These are phyloP conservation scores for Dispira parvispora DNA, from an alignment of 192 early-diverging fungal species.

Conservation along the genomic window DNA sequence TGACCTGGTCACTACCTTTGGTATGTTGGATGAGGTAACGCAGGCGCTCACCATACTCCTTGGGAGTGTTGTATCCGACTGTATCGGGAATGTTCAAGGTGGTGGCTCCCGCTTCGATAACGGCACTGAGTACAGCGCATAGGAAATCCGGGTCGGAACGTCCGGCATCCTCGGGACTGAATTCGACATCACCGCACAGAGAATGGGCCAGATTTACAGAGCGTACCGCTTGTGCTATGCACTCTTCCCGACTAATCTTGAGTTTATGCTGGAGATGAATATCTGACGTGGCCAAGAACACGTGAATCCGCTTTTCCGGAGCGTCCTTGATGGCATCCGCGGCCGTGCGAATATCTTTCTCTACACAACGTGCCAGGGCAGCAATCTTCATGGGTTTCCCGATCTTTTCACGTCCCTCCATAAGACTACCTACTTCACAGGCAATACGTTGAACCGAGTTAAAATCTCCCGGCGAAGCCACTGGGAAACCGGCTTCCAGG, in stretches of 20 bases:
- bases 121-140: constrained; percentile 51
- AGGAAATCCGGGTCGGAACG: constrained; percentile 80
- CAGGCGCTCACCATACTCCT: constrained; percentile 78
- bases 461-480: constrained; percentile 89
- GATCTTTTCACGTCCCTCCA: constrained; percentile 57
- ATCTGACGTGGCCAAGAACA: constrained; percentile 91
- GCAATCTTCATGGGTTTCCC: constrained; percentile 78
- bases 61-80: constrained; percentile 86
- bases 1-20: constrained; percentile 43
- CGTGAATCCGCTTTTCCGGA: constrained; percentile 79
- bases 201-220: constrained; percentile 65
- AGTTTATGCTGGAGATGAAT: constrained; percentile 92
- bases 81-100: constrained; percentile 98
- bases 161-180: constrained; percentile 89
- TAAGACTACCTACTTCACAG: constrained; percentile 72
- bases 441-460: constrained; percentile 89
- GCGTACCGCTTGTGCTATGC: constrained; percentile 58
- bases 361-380: constrained; percentile 72
- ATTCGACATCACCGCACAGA: constrained; percentile 80
- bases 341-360: constrained; percentile 73
- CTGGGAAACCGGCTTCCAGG: constrained; percentile 90
- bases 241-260: constrained; percentile 74
- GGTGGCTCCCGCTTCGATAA: constrained; percentile 80
- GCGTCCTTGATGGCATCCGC: constrained; percentile 79
- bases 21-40: constrained; percentile 63